phyloP scores from a whole-genome alignment of 345 rosid species.

The Geranium rotundifolium region DNA sequence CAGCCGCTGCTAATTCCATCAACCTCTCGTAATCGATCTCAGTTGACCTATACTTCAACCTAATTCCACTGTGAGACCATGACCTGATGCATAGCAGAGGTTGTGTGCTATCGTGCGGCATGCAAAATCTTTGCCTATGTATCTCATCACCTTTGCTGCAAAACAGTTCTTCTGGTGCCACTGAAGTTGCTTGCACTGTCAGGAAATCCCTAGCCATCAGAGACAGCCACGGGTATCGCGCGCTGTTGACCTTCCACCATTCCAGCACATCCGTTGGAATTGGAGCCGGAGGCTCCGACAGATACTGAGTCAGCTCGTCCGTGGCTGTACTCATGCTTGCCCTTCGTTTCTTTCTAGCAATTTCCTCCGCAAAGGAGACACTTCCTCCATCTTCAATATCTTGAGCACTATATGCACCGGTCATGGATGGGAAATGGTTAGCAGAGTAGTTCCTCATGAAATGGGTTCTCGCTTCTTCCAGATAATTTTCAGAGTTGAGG shows the following conservation, averaged over 20 bases:
- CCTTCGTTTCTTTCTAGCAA: conserved; percentile 81
- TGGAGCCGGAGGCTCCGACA: conserved; percentile 77
- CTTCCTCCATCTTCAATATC: conserved; percentile 69
- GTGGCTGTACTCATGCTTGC: conserved; percentile 52
- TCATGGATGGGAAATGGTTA: conserved; percentile 46
- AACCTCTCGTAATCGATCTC: conserved; percentile 74
- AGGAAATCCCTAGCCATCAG: conserved; percentile 84
- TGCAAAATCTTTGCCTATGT: conserved; percentile 49
- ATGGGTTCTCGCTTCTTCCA: conserved; percentile 79
- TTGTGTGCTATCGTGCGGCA: conserved; percentile 69
- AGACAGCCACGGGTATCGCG: conserved; percentile 77
- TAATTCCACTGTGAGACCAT: conserved; percentile 72
- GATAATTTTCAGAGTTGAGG: conserved; percentile 49
- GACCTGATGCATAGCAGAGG: conserved; percentile 69
- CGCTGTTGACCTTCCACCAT: conserved; percentile 88
- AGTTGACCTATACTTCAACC: conserved; percentile 53
- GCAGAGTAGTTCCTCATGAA: conserved; percentile 60
- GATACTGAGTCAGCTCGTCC: conserved; percentile 86
- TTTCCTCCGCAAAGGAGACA: conserved; percentile 87
- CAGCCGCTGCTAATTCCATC: conserved; percentile 68
- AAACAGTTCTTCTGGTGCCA: conserved; percentile 68
- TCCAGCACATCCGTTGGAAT: conserved; percentile 79
- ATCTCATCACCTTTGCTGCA: conserved; percentile 63
- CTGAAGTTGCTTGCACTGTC: conserved; percentile 71
- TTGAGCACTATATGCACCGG: conserved; percentile 48